These are phyloP conservation scores for Aschersonia sp. DNA, from an alignment of 2,329 filamentous ascomycete species.

Conservation along the genomic window DNA sequence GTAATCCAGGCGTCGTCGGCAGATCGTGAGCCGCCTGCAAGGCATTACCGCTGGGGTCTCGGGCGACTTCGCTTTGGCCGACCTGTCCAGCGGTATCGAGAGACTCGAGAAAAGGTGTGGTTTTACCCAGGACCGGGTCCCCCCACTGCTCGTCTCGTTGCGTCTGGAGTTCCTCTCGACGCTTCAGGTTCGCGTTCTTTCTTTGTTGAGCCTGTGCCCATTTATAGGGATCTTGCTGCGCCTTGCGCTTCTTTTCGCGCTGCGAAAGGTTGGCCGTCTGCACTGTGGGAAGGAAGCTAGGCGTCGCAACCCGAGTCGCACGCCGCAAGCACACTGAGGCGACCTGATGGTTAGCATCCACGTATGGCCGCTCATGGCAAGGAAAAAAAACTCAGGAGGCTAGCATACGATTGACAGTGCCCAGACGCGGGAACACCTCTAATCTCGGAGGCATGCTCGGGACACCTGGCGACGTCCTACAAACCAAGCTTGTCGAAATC, in stretches of 20 bases:
- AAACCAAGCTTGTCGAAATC: neutral
- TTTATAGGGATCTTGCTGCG: slow-evolving; percentile 67
- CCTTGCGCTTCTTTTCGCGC: slow-evolving; percentile 49
- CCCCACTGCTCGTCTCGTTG: slow-evolving; percentile 53
- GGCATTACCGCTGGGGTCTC: slow-evolving; percentile 27
- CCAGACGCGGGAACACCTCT: slow-evolving; percentile 43
- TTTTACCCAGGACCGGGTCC: slow-evolving; percentile 63
- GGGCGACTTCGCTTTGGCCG: slow-evolving; percentile 16
- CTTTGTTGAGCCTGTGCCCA: slow-evolving; percentile 70
- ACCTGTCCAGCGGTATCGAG: slow-evolving; percentile 52
- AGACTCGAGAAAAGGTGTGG: slow-evolving; percentile 73
- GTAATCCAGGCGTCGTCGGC: slow-evolving; percentile 34
- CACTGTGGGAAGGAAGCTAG: slow-evolving; percentile 41
- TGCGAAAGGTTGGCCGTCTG: slow-evolving; percentile 50
- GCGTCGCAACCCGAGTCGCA: slow-evolving; percentile 27
- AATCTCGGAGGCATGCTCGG: slow-evolving; percentile 54
- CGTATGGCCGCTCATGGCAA: no score
- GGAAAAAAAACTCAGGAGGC: neutral
- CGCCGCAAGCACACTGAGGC: slow-evolving; percentile 47
- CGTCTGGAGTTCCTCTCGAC: slow-evolving; percentile 54
- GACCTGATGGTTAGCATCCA: neutral
- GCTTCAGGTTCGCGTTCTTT: slow-evolving; percentile 68
- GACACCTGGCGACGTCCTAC: neutral
- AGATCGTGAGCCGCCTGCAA: slow-evolving; percentile 23
- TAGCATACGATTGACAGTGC: slow-evolving; percentile 44